Evolutionary conservation across 345 rosid species (phyloP), one percentile per base, ranked within the genome.

Genomic region (Anacardium occidentale): DNA sequence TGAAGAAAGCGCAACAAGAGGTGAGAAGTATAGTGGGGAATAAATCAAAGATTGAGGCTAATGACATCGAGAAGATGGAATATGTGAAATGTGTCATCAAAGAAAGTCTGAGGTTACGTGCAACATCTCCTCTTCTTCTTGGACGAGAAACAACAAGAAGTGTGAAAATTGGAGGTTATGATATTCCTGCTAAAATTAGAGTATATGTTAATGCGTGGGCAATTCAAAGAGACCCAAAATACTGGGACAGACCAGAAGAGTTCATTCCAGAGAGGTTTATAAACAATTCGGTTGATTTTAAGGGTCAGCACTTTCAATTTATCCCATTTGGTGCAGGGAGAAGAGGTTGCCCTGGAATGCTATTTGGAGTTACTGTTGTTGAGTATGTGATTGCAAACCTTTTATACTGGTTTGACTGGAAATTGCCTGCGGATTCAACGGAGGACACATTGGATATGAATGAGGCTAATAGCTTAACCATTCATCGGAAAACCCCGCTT

Each of bases 1-100:
- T 66, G 61, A 74, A 59, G 40, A 66, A 50, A 66, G 66, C 59
- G 0, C 77, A 58, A 57, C 52, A 48, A 29, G 58, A 74, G 18
- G 72, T 66, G 4, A 66, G 77, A 34, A 59, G 21, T 3, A 52
- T 66, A 17, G 2, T 11, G 18, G 52, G 18, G 4, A 42, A 53
- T 12, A 69, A 44, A 22, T 11, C 40, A 6, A 34, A 7, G 3
- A 9, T 69, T 25, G 54, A 56, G 0, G 21, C 7, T 5, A 44
- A 8, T 15, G 73, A 69, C 42, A 14, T 69, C 0, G 17, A 42
- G 1, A 17, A 69, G 9, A 56, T 69, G 73, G 7, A 20, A 7
- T 69, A 69, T 64, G 25, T 56, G 10, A 57, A 69, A 24, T 22
- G 20, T 32, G 51, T 40, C 10, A 10, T 68, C 26, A 68, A 68